Base-by-base conservation (phyloP, 2,329 filamentous ascomycete genomes). In the Gnomoniopsis sp. region DNA sequence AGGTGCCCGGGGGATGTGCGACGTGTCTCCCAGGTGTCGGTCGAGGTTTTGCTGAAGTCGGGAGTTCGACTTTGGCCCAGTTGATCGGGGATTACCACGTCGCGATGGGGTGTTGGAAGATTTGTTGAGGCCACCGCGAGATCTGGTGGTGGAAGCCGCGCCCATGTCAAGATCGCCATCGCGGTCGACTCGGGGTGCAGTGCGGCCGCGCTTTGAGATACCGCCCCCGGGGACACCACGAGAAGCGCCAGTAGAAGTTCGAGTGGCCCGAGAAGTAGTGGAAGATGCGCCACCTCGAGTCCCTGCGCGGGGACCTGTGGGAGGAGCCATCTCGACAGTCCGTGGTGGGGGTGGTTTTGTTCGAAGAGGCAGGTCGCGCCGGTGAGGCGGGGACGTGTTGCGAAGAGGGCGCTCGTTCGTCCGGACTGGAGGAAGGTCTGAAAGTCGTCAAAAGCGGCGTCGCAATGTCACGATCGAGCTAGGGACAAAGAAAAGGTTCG, bases 91-190 rank as follows among this genome's bases (percentile, higher is more conserved):
- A 21, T 36, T 55, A 10, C 53, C 55, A 57, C 58, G 61, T 23
- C 61, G 58, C 19, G 55, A 47, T 8, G 61, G 46, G 14, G 53
- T 21, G 17, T 36, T 52, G 30, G 47, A 17, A 30, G 68, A 46
- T 65, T 67, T 73, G 57, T 70, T 72, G n/a, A 69, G 61, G 58
- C 74, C 70, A 63, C 71, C 68, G 49, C 67, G 68, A 21, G 69
- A 56, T 33, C 41, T 61, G 36, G 30, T 46, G 46, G 34, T 57
- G 44, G 48, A 50, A 34, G 54, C 21, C 6, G 52, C 33, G 63
- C 79, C 80, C 83, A 86, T 86, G 34, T 83, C 76, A n/a, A 86
- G 74, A 65, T 86, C 83, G 34, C 83, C 83, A 73, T 86, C 83
- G 55, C 76, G 73, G 65, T 86, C 83, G 51, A 76, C 68, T 61